Evolutionary conservation across 495 filamentous ascomycete genomes (phyloP), one percentile per base, ranked within the genome.

Genomic region (Penicillium pancosmium): DNA sequence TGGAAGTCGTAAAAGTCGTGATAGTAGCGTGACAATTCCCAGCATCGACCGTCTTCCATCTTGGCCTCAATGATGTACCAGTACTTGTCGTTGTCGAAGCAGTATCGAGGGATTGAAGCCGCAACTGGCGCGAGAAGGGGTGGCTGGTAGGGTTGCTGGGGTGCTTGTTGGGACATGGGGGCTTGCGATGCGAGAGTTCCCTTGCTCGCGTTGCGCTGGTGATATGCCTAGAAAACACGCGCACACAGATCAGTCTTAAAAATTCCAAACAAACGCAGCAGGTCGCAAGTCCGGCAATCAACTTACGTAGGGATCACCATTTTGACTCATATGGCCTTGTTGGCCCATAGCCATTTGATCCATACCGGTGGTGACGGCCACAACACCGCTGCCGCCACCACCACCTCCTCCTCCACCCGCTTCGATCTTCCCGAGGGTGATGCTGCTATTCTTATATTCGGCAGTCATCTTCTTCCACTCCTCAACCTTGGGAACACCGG

Each of bases 381-480:
- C 79, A 61, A 76, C 66, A 21, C 67, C 61, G 60, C 71, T 54
- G 58, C 66, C 52, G 61, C 74, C 50, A 56, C 64, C 64, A 18
- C 27, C 27, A 27, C 27, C 27, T 3, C n/a, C 25, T 7, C 19
- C 49, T 15, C 48, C 8, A 18, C 46, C 46, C 23, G 18, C 23
- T 27, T 96, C 92, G 50, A 98, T 90, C 68, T 93, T 93, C 59
- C 94, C 94, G 31, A 98, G 80, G 5, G 91, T 91, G 69, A 98
- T 98, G 73, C 93, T 97, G 73, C 92, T 96, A 70, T 98, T 97
- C 81, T 98, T 98, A 78, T 98, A 98, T 50, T 97, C 93, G 21
- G 92, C 92, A 10, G 94, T 94, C 92, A 97, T 97, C 78, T 95
- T 96, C 82, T 98, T 98, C 94, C 94, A 98, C 66, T 98, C 95